phyloP scores from a whole-genome alignment of 768 basidiomycete species.

The Boletus tomentosulus region DNA sequence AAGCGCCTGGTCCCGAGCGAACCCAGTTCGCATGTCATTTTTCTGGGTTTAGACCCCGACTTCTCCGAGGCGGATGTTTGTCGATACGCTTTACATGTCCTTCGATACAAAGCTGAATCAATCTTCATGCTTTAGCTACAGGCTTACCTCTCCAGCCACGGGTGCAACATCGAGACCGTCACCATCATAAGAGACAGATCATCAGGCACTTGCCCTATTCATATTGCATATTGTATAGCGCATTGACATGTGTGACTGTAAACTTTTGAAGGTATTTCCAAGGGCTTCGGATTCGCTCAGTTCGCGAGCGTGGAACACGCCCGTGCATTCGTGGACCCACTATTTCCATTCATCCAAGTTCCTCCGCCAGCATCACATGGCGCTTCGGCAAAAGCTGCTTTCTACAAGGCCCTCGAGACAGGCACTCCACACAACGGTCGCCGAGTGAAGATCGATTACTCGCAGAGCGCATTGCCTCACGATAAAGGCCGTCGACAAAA shows the following conservation, averaged over 20 bases:
- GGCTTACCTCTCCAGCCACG: slow-evolving; percentile 66
- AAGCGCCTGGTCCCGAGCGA: slow-evolving; percentile 81
- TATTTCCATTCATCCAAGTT: slow-evolving; percentile 88
- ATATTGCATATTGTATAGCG: slow-evolving; percentile 59
- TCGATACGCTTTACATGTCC: slow-evolving; percentile 35
- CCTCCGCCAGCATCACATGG: slow-evolving; percentile 90
- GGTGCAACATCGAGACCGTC: slow-evolving; percentile 77
- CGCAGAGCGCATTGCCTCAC: slow-evolving; percentile 74
- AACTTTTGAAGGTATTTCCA: slow-evolving; percentile 83
- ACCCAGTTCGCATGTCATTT: slow-evolving; percentile 90
- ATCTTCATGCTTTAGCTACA: slow-evolving; percentile 57
- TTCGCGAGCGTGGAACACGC: slow-evolving; percentile 86
- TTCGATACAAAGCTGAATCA: slow-evolving; percentile 35
- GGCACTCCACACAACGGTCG: slow-evolving; percentile 73
- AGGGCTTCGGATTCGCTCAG: slow-evolving; percentile 96
- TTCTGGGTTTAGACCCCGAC: slow-evolving; percentile 88
- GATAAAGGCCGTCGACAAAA: slow-evolving; percentile 64
- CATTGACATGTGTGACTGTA: slow-evolving; percentile 70
- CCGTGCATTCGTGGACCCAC: slow-evolving; percentile 83
- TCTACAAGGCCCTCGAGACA: slow-evolving; percentile 70
- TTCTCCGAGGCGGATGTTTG: slow-evolving; percentile 92
- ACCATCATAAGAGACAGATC: slow-evolving; percentile 96
- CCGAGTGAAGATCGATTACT: slow-evolving; percentile 93
- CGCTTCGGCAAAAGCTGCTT: slow-evolving; percentile 66
- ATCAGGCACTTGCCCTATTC: slow-evolving; percentile 90